Percentiles rank a stretch among this genome's conserved stretches.
Conservation (phyloP, 768 basidiomycete genomes). For the Phlegmacium glaucopus region DNA sequence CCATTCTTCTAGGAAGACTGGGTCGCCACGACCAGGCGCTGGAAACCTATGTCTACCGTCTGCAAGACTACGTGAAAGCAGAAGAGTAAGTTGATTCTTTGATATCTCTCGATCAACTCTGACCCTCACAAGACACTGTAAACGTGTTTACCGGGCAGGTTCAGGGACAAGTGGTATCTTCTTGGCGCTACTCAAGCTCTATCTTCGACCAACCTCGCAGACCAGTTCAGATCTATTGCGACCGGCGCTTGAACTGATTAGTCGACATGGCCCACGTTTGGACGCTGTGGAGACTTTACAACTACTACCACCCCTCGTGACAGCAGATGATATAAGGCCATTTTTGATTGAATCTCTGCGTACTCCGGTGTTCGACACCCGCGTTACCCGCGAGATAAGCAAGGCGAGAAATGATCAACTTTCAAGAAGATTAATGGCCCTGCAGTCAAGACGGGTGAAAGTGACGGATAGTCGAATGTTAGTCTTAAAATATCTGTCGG, state of each 20-base stretch:
- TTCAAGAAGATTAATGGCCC: slow-evolving; percentile 63
- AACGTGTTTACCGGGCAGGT: slow-evolving; percentile 64
- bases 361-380: slow-evolving; percentile 63
- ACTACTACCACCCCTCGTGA: slow-evolving; percentile 87
- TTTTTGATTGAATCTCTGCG: slow-evolving; percentile 76
- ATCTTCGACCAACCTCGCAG: slow-evolving; percentile 69
- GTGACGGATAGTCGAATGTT: slow-evolving; percentile 93
- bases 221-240: slow-evolving; percentile 55
- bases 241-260: slow-evolving; percentile 87
- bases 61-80: slow-evolving; percentile 81
- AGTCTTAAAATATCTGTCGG: slow-evolving; percentile 28
- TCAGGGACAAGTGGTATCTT: slow-evolving; percentile 64
- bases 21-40: slow-evolving; percentile 92
- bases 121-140: slow-evolving; percentile 71
- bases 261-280: slow-evolving; percentile 77
- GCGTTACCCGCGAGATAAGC: slow-evolving; percentile 65
- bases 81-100: slow-evolving; percentile 62
- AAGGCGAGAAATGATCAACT: slow-evolving; percentile 78
- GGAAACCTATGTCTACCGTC: slow-evolving; percentile 89
- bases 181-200: slow-evolving; percentile 81
- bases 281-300: slow-evolving; percentile 81
- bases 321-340: slow-evolving; percentile 70
- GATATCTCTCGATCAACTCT: not conserved
- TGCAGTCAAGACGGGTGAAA: slow-evolving; percentile 82
- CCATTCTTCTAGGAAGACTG: slow-evolving; percentile 84